Evolutionary conservation across 2,329 filamentous ascomycete species (phyloP).

Genomic region (Trichoderma lentiforme): DNA sequence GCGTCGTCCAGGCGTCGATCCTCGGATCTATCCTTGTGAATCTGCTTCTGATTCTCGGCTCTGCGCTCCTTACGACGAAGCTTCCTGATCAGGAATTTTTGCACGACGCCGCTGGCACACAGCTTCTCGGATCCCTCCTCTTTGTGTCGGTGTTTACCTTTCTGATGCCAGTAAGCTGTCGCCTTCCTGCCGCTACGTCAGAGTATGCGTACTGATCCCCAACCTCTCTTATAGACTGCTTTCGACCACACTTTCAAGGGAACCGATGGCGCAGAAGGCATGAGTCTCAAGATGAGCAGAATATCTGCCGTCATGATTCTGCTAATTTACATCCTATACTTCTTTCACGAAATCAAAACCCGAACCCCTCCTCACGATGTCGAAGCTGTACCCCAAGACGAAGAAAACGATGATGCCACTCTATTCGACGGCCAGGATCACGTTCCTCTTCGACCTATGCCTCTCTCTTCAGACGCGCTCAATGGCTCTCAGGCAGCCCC

Average conservation of each 20-base stretch:
- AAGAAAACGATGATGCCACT: background rate
- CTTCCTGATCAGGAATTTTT: constrained; percentile 64
- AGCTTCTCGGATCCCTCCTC: constrained; percentile 36
- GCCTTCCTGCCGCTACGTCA: background rate
- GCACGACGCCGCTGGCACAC: constrained; percentile 32
- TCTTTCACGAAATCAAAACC: constrained; percentile 72
- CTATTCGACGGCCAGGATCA: background rate
- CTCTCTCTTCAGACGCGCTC: background rate
- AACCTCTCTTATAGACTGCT: constrained; percentile 32
- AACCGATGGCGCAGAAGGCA: constrained; percentile 50
- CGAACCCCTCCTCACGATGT: constrained; percentile 27
- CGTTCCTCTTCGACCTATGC: background rate
- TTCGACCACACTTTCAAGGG: constrained; percentile 54
- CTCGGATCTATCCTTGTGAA: constrained; percentile 77
- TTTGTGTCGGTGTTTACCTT: constrained; percentile 40
- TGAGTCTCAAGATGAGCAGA: constrained; percentile 70
- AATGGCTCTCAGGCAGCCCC: constrained; percentile 9
- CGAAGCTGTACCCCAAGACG: background rate
- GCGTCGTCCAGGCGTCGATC: constrained; percentile 72
- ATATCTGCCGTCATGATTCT: constrained; percentile 74
- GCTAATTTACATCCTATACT: constrained; percentile 68
- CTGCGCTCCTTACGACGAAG: constrained; percentile 69
- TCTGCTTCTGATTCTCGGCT: constrained; percentile 69
- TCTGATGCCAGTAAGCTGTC: constrained; percentile 33
- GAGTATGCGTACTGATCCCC: background rate